A percentile compares a stretch with the other conserved stretches of the same genome.
Evolutionary conservation across 2,329 filamentous ascomycete species (phyloP).

Genomic region (Neonectria punicea): DNA sequence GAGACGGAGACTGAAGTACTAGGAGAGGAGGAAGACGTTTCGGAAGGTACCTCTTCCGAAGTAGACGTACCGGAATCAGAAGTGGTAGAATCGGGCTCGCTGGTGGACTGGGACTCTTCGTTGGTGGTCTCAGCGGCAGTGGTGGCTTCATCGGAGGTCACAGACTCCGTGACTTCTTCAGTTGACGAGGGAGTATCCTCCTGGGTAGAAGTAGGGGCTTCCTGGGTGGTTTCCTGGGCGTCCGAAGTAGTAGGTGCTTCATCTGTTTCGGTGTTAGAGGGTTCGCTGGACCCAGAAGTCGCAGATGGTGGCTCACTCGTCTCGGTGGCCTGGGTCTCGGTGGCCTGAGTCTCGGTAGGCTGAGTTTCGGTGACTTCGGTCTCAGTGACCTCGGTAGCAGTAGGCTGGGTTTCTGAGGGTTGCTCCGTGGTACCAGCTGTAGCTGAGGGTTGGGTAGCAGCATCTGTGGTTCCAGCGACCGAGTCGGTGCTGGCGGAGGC

Average conservation of each 20-base stretch:
- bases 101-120: constrained; percentile 38
- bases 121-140: constrained; percentile 7
- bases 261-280: constrained; percentile 40
- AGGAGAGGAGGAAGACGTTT: constrained; percentile 41
- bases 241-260: constrained; percentile 27
- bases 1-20: constrained; percentile 44
- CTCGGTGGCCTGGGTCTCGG: constrained; percentile 15
- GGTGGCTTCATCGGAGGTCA: neutral
- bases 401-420: neutral
- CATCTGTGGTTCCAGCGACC: neutral
- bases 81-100: constrained; percentile 38
- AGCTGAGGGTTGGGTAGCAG: neutral
- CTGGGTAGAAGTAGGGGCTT: neutral
- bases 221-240: constrained; percentile 5
- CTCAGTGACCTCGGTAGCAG: constrained; percentile 3
- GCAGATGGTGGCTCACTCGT: constrained; percentile 38
- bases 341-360: constrained; percentile 4
- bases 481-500: constrained; percentile 25
- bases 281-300: constrained; percentile 34
- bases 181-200: constrained; percentile 13
- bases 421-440: neutral
- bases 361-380: constrained; percentile 2
- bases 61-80: constrained; percentile 46
- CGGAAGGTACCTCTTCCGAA: constrained; percentile 40
- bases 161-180: constrained; percentile 3